Base-by-base conservation (phyloP, 2,329 filamentous ascomycete species). In the Ciborinia camelliae region DNA sequence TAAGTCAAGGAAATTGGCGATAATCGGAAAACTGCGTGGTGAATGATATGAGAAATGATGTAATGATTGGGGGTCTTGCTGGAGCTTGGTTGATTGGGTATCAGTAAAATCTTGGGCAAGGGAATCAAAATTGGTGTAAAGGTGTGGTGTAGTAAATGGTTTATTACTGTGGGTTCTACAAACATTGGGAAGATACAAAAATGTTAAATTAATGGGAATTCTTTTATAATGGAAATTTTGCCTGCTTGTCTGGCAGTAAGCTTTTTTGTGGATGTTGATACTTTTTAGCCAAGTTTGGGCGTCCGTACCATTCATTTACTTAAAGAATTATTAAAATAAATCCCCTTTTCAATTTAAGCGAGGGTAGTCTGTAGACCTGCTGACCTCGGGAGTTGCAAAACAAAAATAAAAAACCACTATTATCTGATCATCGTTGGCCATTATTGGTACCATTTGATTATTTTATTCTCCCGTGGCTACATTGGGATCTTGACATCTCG, bases 1-100 rank as follows among this genome's bases (percentile, higher is more conserved):
- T 98, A 53, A 96, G 92, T 72, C 91, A 96, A 78, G 94, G 93
- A n/a, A 91, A 91, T 73, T 97, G 93, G 92, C 84, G 86, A 62
- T 75, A 69, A 64, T 41, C 39, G 30, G 54, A 14, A 52, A 45
- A 28, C 15, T 20, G 23, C 23, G 20, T 30, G 18, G 43, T 20
- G 32, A 52, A 50, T 26, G 28, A 41, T 55, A 53, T 9, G 51
- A 55, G 64, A 53, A 47, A 66, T 45, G 62, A 58, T 63, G 35
- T 57, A 23, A 57, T 15, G 59, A 61, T 64, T 58, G 48, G 15
- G 53, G 28, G 47, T 64, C n/a, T 51, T 61, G 23, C 61, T 53
- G 47, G 59, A 37, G 65, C 32, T 63, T 63, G 60, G 47, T 50
- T 53, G 37, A 43, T 51, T 64, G 62, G 62, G 55, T 28, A 64